A percentile compares a stretch with the other conserved stretches of the same genome.
These are phyloP conservation scores for Auriscalpium microsporum DNA, from an alignment of 768 basidiomycete species.

Conservation along the genomic window DNA sequence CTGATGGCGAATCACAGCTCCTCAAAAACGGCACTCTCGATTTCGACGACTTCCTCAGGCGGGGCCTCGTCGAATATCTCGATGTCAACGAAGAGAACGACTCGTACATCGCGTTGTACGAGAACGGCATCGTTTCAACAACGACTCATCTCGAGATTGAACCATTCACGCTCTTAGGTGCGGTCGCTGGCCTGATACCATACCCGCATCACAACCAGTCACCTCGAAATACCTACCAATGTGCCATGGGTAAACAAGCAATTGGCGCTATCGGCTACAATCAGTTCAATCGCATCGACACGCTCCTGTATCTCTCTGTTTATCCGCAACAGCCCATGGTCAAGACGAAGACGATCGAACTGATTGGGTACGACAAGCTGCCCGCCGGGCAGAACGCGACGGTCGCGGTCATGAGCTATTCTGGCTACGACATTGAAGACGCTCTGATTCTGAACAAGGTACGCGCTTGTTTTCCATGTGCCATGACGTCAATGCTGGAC, in stretches of 20 bases:
- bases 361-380: slow-evolving; percentile 92
- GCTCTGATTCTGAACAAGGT: slow-evolving; percentile 94
- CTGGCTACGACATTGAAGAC: slow-evolving; percentile 99
- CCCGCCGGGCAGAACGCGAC: slow-evolving; percentile 98
- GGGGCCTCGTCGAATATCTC: slow-evolving; percentile 93
- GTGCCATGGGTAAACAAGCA: slow-evolving; percentile 99
- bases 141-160: slow-evolving; percentile 98
- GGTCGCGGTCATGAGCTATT: slow-evolving; percentile 98
- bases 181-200: slow-evolving; percentile 96
- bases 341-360: slow-evolving; percentile 96
- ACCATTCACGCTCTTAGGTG: slow-evolving; percentile 94
- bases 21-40: slow-evolving; percentile 70
- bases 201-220: slow-evolving; percentile 99
- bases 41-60: slow-evolving; percentile 90
- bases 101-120: slow-evolving; percentile 91
- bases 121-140: slow-evolving; percentile 67
- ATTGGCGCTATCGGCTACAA: slow-evolving; percentile 98
- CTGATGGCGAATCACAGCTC: slow-evolving; percentile 36
- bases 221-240: slow-evolving; percentile 98
- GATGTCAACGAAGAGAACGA: slow-evolving; percentile 99
- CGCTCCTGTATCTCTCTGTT: slow-evolving; percentile 92
- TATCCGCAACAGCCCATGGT: slow-evolving; percentile 99
- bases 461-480: slow-evolving; percentile 10
- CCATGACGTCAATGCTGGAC: neutral
- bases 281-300: slow-evolving; percentile 96